Conservation (phyloP, 2,329 filamentous ascomycete species). For the Rutstroemia sp. region DNA sequence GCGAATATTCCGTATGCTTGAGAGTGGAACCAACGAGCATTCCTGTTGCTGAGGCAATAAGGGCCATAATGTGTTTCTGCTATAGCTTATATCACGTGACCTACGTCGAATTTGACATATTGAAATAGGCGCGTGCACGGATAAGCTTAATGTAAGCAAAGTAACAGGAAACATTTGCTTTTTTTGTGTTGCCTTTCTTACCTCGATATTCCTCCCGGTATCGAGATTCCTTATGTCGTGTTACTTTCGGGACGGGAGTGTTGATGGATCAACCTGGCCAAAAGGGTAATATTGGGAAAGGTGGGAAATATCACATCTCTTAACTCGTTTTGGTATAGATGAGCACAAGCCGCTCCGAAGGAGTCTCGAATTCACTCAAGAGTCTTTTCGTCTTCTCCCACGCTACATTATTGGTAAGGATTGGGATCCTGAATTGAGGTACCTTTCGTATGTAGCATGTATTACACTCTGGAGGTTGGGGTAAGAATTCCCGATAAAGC, state of each 20-base stretch:
- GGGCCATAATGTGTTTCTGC: not conserved
- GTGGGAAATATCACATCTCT: not conserved
- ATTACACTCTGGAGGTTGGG: not conserved
- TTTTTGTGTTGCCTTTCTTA: not conserved
- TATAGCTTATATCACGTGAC: not conserved
- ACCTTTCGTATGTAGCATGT: too few relatives aligned
- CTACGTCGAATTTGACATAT: not conserved
- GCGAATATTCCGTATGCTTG: slow-evolving; percentile 2
- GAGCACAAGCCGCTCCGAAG: not conserved
- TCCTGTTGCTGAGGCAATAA: slow-evolving; percentile 8
- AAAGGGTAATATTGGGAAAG: not conserved
- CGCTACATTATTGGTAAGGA: not conserved
- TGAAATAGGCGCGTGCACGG: not conserved
- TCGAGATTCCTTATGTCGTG: slow-evolving; percentile 7
- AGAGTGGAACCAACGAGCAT: not conserved
- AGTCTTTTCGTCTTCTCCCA: not conserved
- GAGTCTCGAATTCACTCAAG: not conserved
- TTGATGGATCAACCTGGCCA: not conserved
- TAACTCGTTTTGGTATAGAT: not conserved
- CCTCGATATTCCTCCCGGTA: not conserved
- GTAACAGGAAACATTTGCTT: not conserved
- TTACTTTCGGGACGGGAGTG: slow-evolving; percentile 8
- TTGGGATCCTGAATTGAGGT: not conserved
- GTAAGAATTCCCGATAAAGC: not conserved
- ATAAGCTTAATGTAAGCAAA: slow-evolving; percentile 8